These are phyloP conservation scores for Phytophthora constricta DNA, from an alignment of 352 stramenopile species.

Conservation along the genomic window DNA sequence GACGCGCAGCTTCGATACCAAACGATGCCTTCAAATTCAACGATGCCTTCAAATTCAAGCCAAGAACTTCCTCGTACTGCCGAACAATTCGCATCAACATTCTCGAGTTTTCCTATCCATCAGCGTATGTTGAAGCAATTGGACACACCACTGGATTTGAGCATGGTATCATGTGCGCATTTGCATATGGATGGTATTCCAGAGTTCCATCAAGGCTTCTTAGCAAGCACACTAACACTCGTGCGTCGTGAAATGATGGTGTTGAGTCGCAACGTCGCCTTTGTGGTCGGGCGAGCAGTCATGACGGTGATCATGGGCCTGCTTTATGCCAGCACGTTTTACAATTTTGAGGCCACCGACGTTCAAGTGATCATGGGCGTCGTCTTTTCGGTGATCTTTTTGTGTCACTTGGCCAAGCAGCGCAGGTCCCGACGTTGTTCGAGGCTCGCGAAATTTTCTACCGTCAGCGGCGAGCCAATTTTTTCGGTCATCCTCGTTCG, in stretches of 20 bases:
- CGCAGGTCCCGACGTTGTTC: conserved; percentile 81
- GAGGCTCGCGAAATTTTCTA: conserved; percentile 66
- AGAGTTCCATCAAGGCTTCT: conserved; percentile 43
- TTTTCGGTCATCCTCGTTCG: conserved; percentile 72
- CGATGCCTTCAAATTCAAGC: conserved; percentile 1
- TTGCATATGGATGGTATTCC: conserved; percentile 79
- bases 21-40: conserved; percentile 5
- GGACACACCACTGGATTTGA: conserved; percentile 21
- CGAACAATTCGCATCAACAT: conserved; percentile 40
- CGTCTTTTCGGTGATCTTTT: conserved; percentile 87
- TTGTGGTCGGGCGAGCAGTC: conserved; percentile 47
- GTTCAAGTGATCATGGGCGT: conserved; percentile 69
- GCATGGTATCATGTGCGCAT: conserved; percentile 46
- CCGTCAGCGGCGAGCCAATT: conserved; percentile 46
- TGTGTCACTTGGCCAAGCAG: conserved; percentile 68
- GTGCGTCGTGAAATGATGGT: conserved; percentile 63
- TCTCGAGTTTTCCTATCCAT: conserved; percentile 32
- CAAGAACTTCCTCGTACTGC: conserved; percentile 25
- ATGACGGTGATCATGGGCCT: conserved; percentile 55
- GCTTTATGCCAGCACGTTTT: conserved; percentile 54
- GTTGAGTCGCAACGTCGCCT: conserved; percentile 45
- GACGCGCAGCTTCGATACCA: conserved; percentile 49
- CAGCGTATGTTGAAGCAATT: conserved; percentile 25
- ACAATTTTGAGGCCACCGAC: conserved; percentile 45
- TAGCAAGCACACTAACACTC: conserved; percentile 37